phyloP scores from a whole-genome alignment of 139 green algal genomes.

The Closterium sp. region DNA sequence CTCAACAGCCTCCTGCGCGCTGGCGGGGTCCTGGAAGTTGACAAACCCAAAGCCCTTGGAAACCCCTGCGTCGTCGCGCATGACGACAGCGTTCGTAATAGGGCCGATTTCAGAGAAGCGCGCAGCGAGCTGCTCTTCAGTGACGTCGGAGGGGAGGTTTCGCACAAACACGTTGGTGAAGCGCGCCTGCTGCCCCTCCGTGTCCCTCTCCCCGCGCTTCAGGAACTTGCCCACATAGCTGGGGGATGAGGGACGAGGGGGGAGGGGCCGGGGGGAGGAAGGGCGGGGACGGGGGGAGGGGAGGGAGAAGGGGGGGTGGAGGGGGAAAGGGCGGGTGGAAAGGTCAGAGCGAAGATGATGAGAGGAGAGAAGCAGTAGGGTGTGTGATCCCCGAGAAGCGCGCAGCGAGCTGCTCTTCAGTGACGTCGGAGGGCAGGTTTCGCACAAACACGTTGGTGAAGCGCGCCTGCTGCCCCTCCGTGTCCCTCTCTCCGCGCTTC shows the following conservation, averaged over 20 bases:
- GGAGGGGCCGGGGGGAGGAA: too few relatives aligned
- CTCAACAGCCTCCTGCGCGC: conserved; percentile 53
- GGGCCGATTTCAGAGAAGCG: conserved; percentile 21
- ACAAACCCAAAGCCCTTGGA: conserved; percentile 66
- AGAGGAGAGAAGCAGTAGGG: too few relatives aligned
- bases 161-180: too few relatives aligned
- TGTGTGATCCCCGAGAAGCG: conserved; percentile 54
- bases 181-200: too few relatives aligned
- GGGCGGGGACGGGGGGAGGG: too few relatives aligned
- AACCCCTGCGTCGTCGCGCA: conserved; percentile 56
- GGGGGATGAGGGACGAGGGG: too few relatives aligned
- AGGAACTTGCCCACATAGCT: too few relatives aligned
- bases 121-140: conserved; percentile 44
- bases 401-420: conserved; percentile 52
- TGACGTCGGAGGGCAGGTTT: conserved; percentile 53
- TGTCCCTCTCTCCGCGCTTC: conserved; percentile 47
- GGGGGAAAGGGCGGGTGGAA: too few relatives aligned
- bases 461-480: conserved; percentile 17
- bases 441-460: conserved; percentile 68
- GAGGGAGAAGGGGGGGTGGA: background rate
- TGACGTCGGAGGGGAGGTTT: background rate
- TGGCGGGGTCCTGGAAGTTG: conserved; percentile 60
- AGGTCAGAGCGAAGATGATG: too few relatives aligned
- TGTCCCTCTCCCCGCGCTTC: too few relatives aligned
- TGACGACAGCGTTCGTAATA: conserved; percentile 52